Percentiles rank a stretch among this genome's conserved stretches.
Evolutionary conservation across 2,329 filamentous ascomycete genomes (phyloP).

Genomic region (Blastomyces gilchristii): DNA sequence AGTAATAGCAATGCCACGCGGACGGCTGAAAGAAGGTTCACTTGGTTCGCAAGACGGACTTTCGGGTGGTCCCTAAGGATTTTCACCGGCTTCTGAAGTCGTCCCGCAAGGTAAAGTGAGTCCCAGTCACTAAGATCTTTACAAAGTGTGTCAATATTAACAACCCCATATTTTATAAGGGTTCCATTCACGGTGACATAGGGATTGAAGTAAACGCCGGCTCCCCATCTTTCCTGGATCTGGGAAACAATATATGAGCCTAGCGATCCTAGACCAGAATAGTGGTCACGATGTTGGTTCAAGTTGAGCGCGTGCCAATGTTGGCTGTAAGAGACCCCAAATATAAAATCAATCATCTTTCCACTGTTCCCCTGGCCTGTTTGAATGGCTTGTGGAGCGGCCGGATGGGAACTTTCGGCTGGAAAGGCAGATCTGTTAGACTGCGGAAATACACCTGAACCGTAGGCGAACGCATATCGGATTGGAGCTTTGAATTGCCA

Average conservation of each 20-base stretch:
- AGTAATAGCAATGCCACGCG: constrained; percentile 82
- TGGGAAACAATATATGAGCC: constrained; percentile 77
- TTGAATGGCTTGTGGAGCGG: constrained; percentile 67
- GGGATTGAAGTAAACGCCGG: constrained; percentile 95
- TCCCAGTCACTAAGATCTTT: constrained; percentile 83
- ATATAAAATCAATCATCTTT: constrained; percentile 98
- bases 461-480: constrained; percentile 93
- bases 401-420: constrained; percentile 57
- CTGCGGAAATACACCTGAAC: constrained; percentile 91
- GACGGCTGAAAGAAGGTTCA: constrained; percentile 85
- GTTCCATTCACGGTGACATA: constrained; percentile 91
- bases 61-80: constrained; percentile 88
- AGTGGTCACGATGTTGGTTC: constrained; percentile 65
- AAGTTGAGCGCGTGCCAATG: constrained; percentile 97
- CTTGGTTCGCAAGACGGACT: constrained; percentile 87
- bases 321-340: constrained; percentile 85
- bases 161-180: constrained; percentile 95
- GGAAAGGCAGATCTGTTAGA: constrained; percentile 36
- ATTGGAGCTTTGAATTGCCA: constrained; percentile 91
- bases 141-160: constrained; percentile 83
- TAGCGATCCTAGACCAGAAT: constrained; percentile 71
- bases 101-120: constrained; percentile 89
- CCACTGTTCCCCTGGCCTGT: constrained; percentile 78
- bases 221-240: constrained; percentile 79
- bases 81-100: constrained; percentile 94